These are phyloP conservation scores for Aureobasidium sp. DNA, from an alignment of 2,329 filamentous ascomycete genomes.

Conservation along the genomic window DNA sequence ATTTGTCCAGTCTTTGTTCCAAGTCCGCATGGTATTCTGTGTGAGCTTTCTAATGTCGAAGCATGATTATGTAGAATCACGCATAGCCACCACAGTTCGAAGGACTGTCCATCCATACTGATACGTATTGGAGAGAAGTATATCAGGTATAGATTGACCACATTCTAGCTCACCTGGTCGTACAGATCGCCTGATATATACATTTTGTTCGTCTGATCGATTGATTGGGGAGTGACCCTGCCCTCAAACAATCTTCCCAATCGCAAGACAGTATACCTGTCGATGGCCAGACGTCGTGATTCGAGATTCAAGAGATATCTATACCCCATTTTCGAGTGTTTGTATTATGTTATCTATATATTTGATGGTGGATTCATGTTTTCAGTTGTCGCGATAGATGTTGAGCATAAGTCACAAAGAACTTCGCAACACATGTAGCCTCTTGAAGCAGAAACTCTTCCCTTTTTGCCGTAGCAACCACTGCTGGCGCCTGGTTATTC, in stretches of 20 bases:
- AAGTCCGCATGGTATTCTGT: accelerated
- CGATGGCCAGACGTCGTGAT: background rate
- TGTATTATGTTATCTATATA: background rate
- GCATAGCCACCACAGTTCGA: background rate
- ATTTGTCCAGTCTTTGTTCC: background rate
- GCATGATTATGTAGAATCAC: background rate
- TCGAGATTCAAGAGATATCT: background rate
- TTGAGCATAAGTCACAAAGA: background rate
- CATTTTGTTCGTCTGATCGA: background rate
- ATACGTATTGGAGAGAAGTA: accelerated
- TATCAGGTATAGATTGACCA: accelerated
- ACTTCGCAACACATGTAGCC: background rate
- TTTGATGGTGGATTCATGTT: background rate
- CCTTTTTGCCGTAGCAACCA: background rate
- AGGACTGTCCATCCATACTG: no score
- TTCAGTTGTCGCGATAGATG: background rate
- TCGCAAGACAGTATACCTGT: no score
- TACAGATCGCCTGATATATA: background rate
- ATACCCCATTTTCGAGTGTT: background rate
- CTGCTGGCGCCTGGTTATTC: background rate
- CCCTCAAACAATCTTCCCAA: background rate
- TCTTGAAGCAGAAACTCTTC: conserved; percentile 2
- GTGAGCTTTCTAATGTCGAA: background rate
- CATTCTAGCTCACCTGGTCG: background rate
- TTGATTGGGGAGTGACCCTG: background rate